Conservation (phyloP, 371 early-diverging fungal genomes). For the Haplosporangium sp. region DNA sequence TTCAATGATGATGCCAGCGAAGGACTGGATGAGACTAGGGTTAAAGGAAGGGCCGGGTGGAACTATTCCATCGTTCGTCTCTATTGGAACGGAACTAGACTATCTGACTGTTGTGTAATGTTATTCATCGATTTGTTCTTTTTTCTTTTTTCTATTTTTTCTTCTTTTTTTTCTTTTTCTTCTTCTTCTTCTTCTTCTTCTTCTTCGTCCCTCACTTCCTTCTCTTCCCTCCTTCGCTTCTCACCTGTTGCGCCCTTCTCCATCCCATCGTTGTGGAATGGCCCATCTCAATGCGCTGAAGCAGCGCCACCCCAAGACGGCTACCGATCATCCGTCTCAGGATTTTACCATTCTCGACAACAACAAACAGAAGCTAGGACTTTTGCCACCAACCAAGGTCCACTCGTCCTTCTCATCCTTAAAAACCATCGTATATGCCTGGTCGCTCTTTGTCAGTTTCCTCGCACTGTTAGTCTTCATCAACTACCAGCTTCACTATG, state of each 20-base stretch:
- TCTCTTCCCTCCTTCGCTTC: background rate
- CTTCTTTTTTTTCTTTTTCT: background rate
- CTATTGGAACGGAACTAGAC: no score
- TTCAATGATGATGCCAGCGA: no score
- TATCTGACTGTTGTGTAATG: no score
- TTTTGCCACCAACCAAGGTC: slow-evolving; percentile 16
- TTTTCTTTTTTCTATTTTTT: background rate
- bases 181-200: slow-evolving; percentile 2
- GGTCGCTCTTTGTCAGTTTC: slow-evolving; percentile 23
- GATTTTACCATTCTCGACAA: background rate
- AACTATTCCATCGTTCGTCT: no score
- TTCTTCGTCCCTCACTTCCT: background rate
- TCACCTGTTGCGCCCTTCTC: no score
- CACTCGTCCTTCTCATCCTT: slow-evolving; percentile 15
- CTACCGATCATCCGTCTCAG: no score
- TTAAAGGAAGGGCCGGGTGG: no score
- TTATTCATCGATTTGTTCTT: background rate
- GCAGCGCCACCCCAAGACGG: slow-evolving; percentile 34
- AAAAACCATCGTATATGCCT: slow-evolving; percentile 22
- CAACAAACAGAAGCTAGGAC: slow-evolving; percentile 4
- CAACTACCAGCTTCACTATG: slow-evolving; percentile 58
- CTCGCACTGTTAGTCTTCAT: slow-evolving; percentile 42
- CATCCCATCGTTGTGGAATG: slow-evolving; percentile 37
- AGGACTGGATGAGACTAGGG: no score
- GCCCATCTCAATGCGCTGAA: slow-evolving; percentile 31